phyloP scores from a whole-genome alignment of 176 grass and related monocot species.

The Echinochloa phyllopogon region DNA sequence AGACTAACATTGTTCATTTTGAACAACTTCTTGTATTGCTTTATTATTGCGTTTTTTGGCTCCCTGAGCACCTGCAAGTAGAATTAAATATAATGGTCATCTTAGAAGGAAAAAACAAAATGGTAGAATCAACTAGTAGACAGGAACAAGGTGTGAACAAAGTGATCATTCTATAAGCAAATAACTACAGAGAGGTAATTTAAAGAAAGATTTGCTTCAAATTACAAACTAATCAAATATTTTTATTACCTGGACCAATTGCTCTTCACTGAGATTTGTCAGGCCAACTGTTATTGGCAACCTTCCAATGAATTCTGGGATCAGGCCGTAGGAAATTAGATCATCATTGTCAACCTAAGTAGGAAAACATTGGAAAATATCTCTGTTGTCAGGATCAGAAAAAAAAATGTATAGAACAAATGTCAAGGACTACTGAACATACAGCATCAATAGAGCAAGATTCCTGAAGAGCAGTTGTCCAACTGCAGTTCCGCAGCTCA shows the following conservation, averaged over 20 bases:
- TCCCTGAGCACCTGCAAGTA: constrained; percentile 60
- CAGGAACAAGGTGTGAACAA: not conserved
- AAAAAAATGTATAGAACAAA: not conserved
- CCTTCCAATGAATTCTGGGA: constrained; percentile 75
- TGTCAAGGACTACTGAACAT: constrained; percentile 31
- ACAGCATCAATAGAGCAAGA: constrained; percentile 52
- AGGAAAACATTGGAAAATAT: constrained; percentile 18
- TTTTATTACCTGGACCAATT: constrained; percentile 60
- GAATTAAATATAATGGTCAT: not conserved
- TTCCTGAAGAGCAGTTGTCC: constrained; percentile 43
- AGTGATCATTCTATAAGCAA: constrained; percentile 3
- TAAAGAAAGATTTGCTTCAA: constrained; percentile 1
- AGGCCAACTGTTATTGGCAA: constrained; percentile 64
- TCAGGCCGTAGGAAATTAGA: constrained; percentile 68
- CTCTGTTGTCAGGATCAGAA: not conserved
- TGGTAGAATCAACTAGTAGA: not conserved
- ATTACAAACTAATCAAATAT: not conserved
- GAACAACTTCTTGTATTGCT: constrained; percentile 75
- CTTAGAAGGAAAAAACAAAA: not conserved
- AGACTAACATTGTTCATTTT: constrained; percentile 74
- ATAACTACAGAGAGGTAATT: not conserved
- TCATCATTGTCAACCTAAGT: constrained; percentile 67
- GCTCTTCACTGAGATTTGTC: constrained; percentile 57
- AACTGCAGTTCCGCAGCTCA: constrained; percentile 42
- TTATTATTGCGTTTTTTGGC: constrained; percentile 67